These are phyloP conservation scores for Zelonia costaricensis DNA, from an alignment of 208 protist genomes.

Conservation along the genomic window DNA sequence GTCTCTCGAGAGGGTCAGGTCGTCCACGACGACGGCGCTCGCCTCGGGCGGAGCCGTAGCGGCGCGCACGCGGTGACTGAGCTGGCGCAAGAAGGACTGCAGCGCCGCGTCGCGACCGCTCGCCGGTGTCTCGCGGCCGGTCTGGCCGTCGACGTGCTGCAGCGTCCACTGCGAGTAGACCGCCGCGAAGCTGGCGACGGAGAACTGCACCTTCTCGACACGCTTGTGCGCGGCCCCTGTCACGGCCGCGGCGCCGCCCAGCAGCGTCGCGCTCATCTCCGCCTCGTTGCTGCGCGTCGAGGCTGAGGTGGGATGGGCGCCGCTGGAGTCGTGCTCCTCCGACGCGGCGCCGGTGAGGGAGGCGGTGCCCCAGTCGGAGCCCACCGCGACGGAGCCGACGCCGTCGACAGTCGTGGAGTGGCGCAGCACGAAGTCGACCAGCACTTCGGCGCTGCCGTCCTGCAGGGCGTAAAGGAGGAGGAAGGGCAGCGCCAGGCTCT, in stretches of 20 bases:
- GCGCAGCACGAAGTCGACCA: conserved; percentile 48
- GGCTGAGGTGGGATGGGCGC: conserved; percentile 1
- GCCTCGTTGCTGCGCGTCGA: conserved; percentile 19
- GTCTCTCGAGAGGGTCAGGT: conserved; percentile 11
- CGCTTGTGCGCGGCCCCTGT: conserved; percentile 17
- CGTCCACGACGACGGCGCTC: background rate
- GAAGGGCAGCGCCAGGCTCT: conserved; percentile 50
- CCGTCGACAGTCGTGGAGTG: conserved; percentile 68
- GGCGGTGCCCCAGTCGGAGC: conserved; percentile 28
- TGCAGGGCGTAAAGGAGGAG: conserved; percentile 50
- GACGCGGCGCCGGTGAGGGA: conserved; percentile 4
- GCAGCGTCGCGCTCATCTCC: conserved; percentile 6
- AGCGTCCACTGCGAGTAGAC: conserved; percentile 53
- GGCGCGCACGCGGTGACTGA: conserved; percentile 23
- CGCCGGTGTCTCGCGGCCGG: background rate
- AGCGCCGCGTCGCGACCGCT: conserved; percentile 20
- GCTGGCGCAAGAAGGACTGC: conserved; percentile 26
- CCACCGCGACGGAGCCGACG: conserved; percentile 67
- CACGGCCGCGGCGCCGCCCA: background rate
- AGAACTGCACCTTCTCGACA: conserved; percentile 33
- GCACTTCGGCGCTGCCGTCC: conserved; percentile 56
- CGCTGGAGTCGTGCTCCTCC: conserved; percentile 27
- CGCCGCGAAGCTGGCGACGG: conserved; percentile 50
- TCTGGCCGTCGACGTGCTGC: conserved; percentile 20
- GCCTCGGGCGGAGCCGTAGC: background rate